These are phyloP conservation scores for Termitomyces bulborhizus DNA, from an alignment of 768 basidiomycete genomes.

Conservation along the genomic window DNA sequence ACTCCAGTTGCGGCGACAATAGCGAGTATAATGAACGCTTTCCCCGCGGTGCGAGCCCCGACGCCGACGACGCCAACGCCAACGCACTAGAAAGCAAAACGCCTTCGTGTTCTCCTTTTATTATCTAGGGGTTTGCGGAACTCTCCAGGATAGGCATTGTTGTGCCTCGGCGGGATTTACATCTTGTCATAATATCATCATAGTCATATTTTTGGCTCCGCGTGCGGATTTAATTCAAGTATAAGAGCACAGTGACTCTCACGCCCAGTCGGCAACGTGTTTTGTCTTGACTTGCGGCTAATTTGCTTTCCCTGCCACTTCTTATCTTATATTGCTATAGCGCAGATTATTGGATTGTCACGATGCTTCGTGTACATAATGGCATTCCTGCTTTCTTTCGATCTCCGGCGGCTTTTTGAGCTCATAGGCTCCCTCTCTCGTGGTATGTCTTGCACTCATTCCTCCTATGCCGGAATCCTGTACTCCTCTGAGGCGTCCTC, in stretches of 20 bases:
- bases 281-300: neutral
- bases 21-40: constrained; percentile 71
- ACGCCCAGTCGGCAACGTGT: neutral
- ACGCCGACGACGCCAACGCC: constrained; percentile 4
- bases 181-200: constrained; percentile 1
- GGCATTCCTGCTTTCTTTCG: neutral
- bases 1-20: constrained; percentile 45
- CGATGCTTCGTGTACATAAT: neutral
- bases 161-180: neutral
- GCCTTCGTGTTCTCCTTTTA: neutral
- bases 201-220: neutral
- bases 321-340: neutral
- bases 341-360: neutral
- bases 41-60: constrained; percentile 28
- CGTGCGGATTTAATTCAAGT: neutral
- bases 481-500: constrained; percentile 14
- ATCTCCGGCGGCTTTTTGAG: neutral
- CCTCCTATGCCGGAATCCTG: constrained; percentile 6
- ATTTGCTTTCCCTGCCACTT: neutral
- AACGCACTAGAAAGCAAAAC: constrained; percentile 3
- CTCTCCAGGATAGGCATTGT: neutral
- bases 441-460: neutral
- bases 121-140: neutral
- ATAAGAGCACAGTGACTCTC: neutral
- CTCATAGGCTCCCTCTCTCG: neutral